Percentiles rank a stretch among this genome's conserved stretches.
Evolutionary conservation across 768 basidiomycete genomes (phyloP).

Genomic region (Pleurotus tuoliensis): DNA sequence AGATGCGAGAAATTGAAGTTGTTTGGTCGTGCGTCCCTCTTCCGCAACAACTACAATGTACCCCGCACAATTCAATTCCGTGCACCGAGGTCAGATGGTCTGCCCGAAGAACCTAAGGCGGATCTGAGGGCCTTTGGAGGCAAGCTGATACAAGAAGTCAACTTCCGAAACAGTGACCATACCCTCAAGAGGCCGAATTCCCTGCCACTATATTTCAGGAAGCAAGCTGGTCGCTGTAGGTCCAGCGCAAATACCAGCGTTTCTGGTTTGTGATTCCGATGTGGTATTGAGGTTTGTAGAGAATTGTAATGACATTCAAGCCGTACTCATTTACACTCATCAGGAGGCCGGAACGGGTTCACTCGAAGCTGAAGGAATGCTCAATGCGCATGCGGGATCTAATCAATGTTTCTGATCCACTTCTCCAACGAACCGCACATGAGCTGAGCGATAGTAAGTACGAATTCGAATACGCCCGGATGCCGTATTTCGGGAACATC

Average conservation of each 20-base stretch:
- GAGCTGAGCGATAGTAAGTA: constrained; percentile 28
- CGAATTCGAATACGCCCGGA: constrained; percentile 69
- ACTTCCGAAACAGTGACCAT: constrained; percentile 83
- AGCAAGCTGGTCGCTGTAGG: constrained; percentile 96
- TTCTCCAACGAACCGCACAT: constrained; percentile 77
- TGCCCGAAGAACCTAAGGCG: constrained; percentile 79
- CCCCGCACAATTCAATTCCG: constrained; percentile 36
- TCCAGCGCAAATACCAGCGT: no score
- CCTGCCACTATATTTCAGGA: constrained; percentile 39
- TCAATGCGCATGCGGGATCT: constrained; percentile 89
- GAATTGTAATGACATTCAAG: constrained; percentile 7
- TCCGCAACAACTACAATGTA: constrained; percentile 59
- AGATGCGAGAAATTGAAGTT: not conserved
- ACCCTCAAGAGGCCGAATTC: not conserved
- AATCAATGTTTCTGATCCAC: constrained; percentile 89
- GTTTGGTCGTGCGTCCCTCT: constrained; percentile 3
- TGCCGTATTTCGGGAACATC: constrained; percentile 86
- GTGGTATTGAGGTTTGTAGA: constrained; percentile 71
- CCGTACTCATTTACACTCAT: constrained; percentile 48
- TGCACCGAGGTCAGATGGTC: constrained; percentile 68
- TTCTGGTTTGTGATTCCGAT: no score
- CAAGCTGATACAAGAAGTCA: constrained; percentile 93
- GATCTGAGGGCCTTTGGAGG: constrained; percentile 90
- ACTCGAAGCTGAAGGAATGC: constrained; percentile 90
- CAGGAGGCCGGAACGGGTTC: constrained; percentile 84